Conservation (phyloP, 2,329 filamentous ascomycete genomes). For the Botryotinia calthae region DNA sequence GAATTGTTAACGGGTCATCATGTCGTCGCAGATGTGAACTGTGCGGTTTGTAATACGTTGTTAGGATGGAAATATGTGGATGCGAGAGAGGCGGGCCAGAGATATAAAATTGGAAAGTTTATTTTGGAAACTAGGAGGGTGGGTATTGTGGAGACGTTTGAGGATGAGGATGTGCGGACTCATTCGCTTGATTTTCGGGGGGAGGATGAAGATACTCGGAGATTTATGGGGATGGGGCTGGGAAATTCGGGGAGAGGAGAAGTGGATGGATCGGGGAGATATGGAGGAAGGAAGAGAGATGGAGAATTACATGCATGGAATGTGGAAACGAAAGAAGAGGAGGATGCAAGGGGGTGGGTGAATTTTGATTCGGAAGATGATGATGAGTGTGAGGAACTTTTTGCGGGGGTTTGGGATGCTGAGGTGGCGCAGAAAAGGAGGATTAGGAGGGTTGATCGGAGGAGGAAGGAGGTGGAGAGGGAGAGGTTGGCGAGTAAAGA, state of each 20-base stretch:
- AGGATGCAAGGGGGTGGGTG: conserved; percentile 54
- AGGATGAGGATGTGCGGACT: conserved; percentile 40
- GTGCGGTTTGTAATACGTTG: conserved; percentile 53
- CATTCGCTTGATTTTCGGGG: conserved; percentile 12
- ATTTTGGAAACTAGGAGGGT: conserved; percentile 63
- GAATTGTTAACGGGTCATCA: conserved; percentile 62
- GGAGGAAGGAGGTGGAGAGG: conserved; percentile 21
- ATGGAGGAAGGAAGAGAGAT: conserved; percentile 45
- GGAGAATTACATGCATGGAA: conserved; percentile 7
- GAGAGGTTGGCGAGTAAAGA: conserved; percentile 16
- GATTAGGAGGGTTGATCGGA: conserved; percentile 25
- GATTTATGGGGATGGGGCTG: conserved; percentile 57
- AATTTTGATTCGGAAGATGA: conserved; percentile 53
- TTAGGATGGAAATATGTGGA: conserved; percentile 69
- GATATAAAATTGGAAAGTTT: conserved; percentile 68
- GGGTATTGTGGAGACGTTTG: conserved; percentile 53
- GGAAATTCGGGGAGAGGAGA: conserved; percentile 62
- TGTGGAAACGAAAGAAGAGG: conserved; percentile 14
- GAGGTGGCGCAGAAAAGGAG: conserved; percentile 39
- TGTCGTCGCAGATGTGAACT: conserved; percentile 62
- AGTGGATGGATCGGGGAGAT: conserved; percentile 43
- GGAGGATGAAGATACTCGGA: conserved; percentile 52
- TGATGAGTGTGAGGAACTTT: conserved; percentile 65
- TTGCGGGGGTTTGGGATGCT: conserved; percentile 60
- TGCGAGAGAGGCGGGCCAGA: conserved; percentile 56